Base-by-base conservation (phyloP, 2,329 filamentous ascomycete species). In the Dactylellina haptotyla region DNA sequence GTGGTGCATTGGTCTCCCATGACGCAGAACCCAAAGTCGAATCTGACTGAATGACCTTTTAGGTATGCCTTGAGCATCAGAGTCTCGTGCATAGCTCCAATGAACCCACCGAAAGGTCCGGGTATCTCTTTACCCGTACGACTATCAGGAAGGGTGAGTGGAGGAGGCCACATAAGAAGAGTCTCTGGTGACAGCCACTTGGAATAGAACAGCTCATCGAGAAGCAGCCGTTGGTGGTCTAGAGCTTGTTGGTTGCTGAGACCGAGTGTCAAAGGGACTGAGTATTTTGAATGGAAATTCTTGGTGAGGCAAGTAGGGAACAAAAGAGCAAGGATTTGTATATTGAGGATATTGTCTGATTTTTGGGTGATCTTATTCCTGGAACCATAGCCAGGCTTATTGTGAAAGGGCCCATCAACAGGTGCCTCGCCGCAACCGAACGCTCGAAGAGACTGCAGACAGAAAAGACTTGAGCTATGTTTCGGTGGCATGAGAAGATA, bases 371-470 rank as follows among this genome's bases (percentile, higher is more conserved):
- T 41, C 5, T 20, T 48, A 25, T 69, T 69, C 25, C 63, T 62
- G n/a, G 70, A 74, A 12, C 70, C 70, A 18, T 63, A 74, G 20
- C 70, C 70, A 1, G 70, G 70, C n/a, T 62, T 18, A 23, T 74
- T 74, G 32, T 67, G 70, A 20, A 74, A 74, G 2, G 70, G 70
- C 2, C 70, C 70, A n/a, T 63, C 43, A 4, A 63, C 64, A 1
- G 70, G 70, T 10, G 62, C 63, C 34, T 74, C 70, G 9, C 70
- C 70, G 18, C 43, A 30, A 12, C 59, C 59, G 51, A 54, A 74
- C 5, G 32, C 45, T 26, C 62, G 39, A 26, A 74, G 56, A 1
- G 56, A 53, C 5, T 5, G 39, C 10, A 67, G 20, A 3, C n/a
- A 41, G 4, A 30, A 16, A 2, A 53, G n/a, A 4, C 25, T 16